Evolutionary conservation across 371 early-diverging fungal genomes (phyloP).

Genomic region (Umbelopsis sp.): DNA sequence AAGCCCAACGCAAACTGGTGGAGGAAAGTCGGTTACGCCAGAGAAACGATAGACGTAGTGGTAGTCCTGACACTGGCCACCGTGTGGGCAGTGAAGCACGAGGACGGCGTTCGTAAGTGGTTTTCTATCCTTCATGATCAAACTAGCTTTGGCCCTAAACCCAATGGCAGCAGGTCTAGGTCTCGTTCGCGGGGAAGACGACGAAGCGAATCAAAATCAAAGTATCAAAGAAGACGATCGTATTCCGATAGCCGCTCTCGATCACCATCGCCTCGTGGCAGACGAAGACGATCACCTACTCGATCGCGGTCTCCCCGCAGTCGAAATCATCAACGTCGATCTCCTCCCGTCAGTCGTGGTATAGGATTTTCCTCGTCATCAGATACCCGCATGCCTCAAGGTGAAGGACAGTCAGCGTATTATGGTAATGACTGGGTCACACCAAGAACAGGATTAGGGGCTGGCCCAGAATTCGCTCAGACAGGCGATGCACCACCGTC

Average conservation of each 20-base stretch:
- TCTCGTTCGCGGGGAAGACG: conserved; percentile 1
- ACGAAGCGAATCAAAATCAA: conserved; percentile 14
- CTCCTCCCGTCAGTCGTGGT: background rate
- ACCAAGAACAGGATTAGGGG: background rate
- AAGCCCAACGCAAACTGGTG: background rate
- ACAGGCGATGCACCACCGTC: background rate
- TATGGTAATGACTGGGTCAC: background rate
- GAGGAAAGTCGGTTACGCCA: conserved; percentile 4
- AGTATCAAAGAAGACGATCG: conserved; percentile 20
- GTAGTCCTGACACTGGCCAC: conserved; percentile 12
- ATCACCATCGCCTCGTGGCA: background rate
- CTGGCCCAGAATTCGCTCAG: background rate
- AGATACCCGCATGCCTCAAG: background rate
- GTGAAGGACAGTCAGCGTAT: background rate
- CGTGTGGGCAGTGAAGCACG: too few relatives aligned
- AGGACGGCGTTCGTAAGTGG: too few relatives aligned
- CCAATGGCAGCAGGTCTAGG: too few relatives aligned
- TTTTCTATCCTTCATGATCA: too few relatives aligned
- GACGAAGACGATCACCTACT: background rate
- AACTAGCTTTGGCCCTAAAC: too few relatives aligned
- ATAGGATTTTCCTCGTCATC: background rate
- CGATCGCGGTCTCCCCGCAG: background rate
- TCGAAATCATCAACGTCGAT: background rate
- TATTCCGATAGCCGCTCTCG: conserved; percentile 19
- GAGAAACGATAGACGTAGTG: conserved; percentile 11